Evolutionary conservation across 495 filamentous ascomycete species (phyloP), one percentile per base, ranked within the genome.

Genomic region (Penicillium robsamsonii): DNA sequence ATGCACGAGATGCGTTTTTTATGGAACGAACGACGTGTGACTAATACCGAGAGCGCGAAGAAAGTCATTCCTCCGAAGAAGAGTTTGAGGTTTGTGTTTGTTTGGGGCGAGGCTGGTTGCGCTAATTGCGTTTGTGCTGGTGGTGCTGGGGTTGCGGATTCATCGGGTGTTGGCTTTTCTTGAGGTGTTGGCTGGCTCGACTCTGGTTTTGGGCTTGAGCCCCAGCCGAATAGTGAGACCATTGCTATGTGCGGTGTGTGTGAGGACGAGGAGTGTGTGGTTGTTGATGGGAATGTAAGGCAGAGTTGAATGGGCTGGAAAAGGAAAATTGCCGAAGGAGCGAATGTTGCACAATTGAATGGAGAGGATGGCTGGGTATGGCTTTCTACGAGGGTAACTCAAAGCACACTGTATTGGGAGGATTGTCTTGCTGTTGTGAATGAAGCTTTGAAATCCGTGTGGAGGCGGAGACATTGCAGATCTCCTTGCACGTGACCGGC

Each of bases 61-160:
- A 93, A 95, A 60, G 83, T 74, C 20, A 86, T 78, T 55, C 92
- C 92, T 68, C 82, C 85, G 59, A 85, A 73, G 73, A 91, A 84
- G 58, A 92, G 72, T 57, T 77, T 78, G 40, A 70, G 63, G 64
- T 71, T 76, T 53, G 67, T 63, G 11, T 44, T 66, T 55, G 50
- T 56, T 62, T 56, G 49, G 46, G 51, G 47, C 15, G 42, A 10
- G 30, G 65, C 29, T 46, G 25, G 55, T 40, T 61, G 64, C 2
- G 27, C 18, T 59, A 53, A n/a, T 62, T 59, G 56, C 40, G 47
- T 47, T 56, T 59, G 35, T 46, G 64, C 53, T 4, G 44, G 17
- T 50, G 44, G 15, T 57, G 48, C 27, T 17, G 35, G 53, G 33
- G 13, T 29, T 38, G 53, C 42, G 13, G 37, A 9, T 40, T 43